Conservation (phyloP, 306 rosid genomes). For the Sphenostylis stenocarpa region DNA sequence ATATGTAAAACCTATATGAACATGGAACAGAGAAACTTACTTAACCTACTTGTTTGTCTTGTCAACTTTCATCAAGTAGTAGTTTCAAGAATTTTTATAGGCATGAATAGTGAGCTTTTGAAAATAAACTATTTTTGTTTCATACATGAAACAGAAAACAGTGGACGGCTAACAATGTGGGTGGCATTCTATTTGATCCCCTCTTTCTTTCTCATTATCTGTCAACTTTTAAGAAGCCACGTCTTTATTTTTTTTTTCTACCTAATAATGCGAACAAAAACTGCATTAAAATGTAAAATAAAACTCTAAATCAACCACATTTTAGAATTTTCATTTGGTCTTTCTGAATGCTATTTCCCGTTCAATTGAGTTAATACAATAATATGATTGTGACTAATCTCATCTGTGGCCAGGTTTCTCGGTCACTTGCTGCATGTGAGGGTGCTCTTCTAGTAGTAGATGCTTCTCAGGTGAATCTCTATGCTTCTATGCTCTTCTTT, state of each 20-base stretch:
- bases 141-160: background rate
- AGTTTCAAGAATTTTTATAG: background rate
- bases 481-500: background rate
- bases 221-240: conserved; percentile 11
- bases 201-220: background rate
- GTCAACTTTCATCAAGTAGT: conserved; percentile 1
- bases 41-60: background rate
- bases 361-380: conserved; percentile 7
- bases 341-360: background rate
- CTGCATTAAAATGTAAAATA: background rate
- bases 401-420: conserved; percentile 64
- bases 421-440: conserved; percentile 96
- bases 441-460: conserved; percentile 96
- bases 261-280: conserved; percentile 1
- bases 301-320: background rate
- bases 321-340: conserved; percentile 4
- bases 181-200: background rate
- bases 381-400: conserved; percentile 28
- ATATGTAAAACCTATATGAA: conserved; percentile 6
- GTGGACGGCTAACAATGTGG: background rate
- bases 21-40: conserved; percentile 3
- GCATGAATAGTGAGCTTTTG: background rate
- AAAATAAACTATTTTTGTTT: background rate
- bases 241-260: background rate
- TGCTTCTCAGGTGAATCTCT: conserved; percentile 80